Conservation (phyloP, 2,329 filamentous ascomycete species). For the Aschersonia sp. region DNA sequence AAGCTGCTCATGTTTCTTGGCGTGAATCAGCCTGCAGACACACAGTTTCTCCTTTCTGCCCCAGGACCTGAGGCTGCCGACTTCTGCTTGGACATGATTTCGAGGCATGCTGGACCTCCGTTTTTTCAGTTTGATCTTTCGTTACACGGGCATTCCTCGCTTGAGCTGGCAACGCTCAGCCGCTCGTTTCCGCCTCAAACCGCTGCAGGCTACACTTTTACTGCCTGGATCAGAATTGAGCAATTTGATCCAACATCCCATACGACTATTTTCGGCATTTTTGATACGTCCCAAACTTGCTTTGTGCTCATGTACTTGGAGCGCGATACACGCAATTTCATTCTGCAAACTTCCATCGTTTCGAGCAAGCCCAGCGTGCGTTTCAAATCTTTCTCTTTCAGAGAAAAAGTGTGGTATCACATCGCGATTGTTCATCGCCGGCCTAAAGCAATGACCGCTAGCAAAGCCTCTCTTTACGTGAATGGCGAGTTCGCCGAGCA, state of each 20-base stretch:
- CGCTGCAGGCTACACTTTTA: constrained; percentile 75
- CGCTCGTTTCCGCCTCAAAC: constrained; percentile 70
- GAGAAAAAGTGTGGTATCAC: constrained; percentile 78
- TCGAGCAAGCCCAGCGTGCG: constrained; percentile 78
- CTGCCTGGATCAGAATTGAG: constrained; percentile 80
- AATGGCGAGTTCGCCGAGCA: constrained; percentile 92
- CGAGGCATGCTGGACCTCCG: constrained; percentile 60
- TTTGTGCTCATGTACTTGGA: constrained; percentile 91
- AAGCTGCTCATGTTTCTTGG: constrained; percentile 59
- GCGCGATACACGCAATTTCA: constrained; percentile 84
- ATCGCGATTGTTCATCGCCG: constrained; percentile 75
- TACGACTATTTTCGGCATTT: constrained; percentile 91
- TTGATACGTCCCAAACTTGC: constrained; percentile 81
- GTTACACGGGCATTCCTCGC: constrained; percentile 71
- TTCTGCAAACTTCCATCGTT: constrained; percentile 86
- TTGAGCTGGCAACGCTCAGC: constrained; percentile 79
- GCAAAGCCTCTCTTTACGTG: constrained; percentile 78
- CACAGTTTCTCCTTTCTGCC: constrained; percentile 52
- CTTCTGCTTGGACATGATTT: constrained; percentile 61
- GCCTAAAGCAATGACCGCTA: constrained; percentile 58
- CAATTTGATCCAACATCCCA: constrained; percentile 72
- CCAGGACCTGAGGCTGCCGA: constrained; percentile 41
- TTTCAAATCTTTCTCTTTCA: constrained; percentile 73
- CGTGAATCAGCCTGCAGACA: constrained; percentile 67
- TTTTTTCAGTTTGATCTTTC: constrained; percentile 93